These are phyloP conservation scores for Acmispon strigosus DNA, from an alignment of 306 rosid species.

Conservation along the genomic window DNA sequence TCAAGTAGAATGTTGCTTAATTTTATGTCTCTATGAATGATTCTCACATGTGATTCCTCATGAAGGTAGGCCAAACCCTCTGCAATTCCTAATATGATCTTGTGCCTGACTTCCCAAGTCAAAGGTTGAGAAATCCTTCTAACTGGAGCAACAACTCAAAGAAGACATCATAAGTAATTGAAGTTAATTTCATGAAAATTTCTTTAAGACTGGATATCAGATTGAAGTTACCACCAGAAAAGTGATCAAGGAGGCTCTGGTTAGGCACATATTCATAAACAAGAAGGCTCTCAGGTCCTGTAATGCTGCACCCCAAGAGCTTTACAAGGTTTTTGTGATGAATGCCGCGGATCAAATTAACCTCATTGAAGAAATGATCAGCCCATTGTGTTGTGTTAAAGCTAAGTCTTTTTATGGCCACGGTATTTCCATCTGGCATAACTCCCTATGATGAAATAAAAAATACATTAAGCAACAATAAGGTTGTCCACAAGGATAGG, in stretches of 20 bases:
- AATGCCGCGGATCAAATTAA: constrained; percentile 25
- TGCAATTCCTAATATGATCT: constrained; percentile 17
- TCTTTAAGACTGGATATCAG: background rate
- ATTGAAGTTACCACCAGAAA: constrained; percentile 2
- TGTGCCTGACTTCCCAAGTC: constrained; percentile 21
- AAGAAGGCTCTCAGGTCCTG: constrained; percentile 33
- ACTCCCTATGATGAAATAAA: constrained; percentile 8
- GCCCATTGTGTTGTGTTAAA: constrained; percentile 29
- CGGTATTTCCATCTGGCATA: constrained; percentile 17
- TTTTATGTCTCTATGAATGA: constrained; percentile 29
- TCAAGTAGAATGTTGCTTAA: constrained; percentile 25
- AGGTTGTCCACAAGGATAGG: background rate
- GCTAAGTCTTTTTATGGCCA: constrained; percentile 27
- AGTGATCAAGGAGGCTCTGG: constrained; percentile 16
- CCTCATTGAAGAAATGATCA: constrained; percentile 28
- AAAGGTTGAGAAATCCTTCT: background rate
- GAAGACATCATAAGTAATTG: background rate
- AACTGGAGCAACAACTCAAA: background rate
- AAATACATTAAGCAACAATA: background rate
- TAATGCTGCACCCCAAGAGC: constrained; percentile 29
- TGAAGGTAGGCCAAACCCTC: constrained; percentile 29
- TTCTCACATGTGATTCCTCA: constrained; percentile 21
- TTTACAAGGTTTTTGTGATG: constrained; percentile 28
- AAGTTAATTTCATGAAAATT: background rate
- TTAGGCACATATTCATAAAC: constrained; percentile 31